Percentiles rank a stretch among this genome's conserved stretches.
Conservation (phyloP, 2,329 filamentous ascomycete species). For the Lecanicillium sp. region DNA sequence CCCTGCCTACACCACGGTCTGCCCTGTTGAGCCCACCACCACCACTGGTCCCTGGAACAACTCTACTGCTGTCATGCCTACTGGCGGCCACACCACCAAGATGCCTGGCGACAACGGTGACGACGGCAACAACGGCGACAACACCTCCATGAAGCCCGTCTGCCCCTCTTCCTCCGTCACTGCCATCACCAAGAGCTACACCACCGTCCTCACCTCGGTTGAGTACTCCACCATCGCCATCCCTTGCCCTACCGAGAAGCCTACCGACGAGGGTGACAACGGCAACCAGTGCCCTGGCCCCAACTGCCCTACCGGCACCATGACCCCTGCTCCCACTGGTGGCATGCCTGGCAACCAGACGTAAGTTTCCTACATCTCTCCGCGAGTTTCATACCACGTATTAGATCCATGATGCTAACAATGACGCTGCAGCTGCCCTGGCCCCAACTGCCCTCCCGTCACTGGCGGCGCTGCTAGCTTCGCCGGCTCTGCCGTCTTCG, state of each 20-base stretch:
- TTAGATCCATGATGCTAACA: constrained; percentile 11
- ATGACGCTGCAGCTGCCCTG: constrained; percentile 16
- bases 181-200: constrained; percentile 47
- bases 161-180: constrained; percentile 34
- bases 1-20: constrained; percentile 31
- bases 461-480: constrained; percentile 45
- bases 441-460: constrained; percentile 19
- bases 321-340: constrained; percentile 20
- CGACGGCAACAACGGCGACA: neutral
- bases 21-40: constrained; percentile 23
- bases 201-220: constrained; percentile 46
- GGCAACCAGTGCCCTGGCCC: constrained; percentile 13
- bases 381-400: too few relatives aligned
- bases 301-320: constrained; percentile 16
- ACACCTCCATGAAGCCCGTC: constrained; percentile 6
- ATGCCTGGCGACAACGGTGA: too few relatives aligned
- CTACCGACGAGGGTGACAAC: constrained; percentile 14
- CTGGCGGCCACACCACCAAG: constrained; percentile 2
- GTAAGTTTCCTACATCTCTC: constrained; percentile 15
- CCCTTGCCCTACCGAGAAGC: constrained; percentile 29
- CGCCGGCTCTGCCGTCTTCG: constrained; percentile 44
- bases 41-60: constrained; percentile 10
- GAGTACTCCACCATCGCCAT: constrained; percentile 42
- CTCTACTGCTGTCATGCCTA: constrained; percentile 13
- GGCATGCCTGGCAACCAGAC: constrained; percentile 19